Percentiles rank a stretch among this genome's conserved stretches.
Conservation (phyloP, 495 filamentous ascomycete genomes). For the Lindgomyces ingoldianus region DNA sequence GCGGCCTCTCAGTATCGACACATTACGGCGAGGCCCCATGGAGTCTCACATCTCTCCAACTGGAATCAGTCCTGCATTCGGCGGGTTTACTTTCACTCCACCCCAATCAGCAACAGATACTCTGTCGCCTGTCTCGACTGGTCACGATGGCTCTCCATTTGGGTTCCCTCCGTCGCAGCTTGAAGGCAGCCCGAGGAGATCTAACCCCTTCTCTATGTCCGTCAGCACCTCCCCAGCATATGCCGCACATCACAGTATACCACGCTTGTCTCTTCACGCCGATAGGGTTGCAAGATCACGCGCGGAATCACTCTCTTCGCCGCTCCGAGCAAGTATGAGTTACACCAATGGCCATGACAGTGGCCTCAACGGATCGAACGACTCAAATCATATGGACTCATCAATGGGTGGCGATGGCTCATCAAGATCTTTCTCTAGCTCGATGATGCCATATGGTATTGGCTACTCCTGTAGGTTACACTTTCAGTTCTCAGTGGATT, state of each 20-base stretch:
- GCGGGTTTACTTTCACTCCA: slow-evolving; percentile 60
- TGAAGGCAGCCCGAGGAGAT: slow-evolving; percentile 31
- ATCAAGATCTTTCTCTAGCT: slow-evolving; percentile 30
- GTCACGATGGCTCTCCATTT: slow-evolving; percentile 37
- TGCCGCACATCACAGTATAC: slow-evolving; percentile 39
- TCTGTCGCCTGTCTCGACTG: slow-evolving; percentile 42
- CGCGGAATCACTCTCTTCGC: slow-evolving; percentile 42
- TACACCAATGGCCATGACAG: slow-evolving; percentile 39
- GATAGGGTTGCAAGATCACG: slow-evolving; percentile 40
- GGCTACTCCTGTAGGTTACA: slow-evolving; percentile 45
- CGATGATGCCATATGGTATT: slow-evolving; percentile 43
- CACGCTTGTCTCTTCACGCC: slow-evolving; percentile 41
- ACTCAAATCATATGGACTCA: slow-evolving; percentile 26
- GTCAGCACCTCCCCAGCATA: slow-evolving; percentile 32
- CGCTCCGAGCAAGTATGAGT: slow-evolving; percentile 45
- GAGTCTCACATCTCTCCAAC: slow-evolving; percentile 62
- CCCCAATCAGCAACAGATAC: slow-evolving; percentile 47
- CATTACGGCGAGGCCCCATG: slow-evolving; percentile 55
- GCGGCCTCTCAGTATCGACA: slow-evolving; percentile 63
- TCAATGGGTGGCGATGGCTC: slow-evolving; percentile 27
- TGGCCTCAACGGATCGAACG: slow-evolving; percentile 26
- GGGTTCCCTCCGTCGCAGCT: slow-evolving; percentile 34
- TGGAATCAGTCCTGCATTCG: slow-evolving; percentile 63
- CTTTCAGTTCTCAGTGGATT: not conserved
- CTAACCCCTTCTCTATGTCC: slow-evolving; percentile 40